Base-by-base conservation (phyloP, 441 rosid genomes). In the Adansonia madagascariensis region DNA sequence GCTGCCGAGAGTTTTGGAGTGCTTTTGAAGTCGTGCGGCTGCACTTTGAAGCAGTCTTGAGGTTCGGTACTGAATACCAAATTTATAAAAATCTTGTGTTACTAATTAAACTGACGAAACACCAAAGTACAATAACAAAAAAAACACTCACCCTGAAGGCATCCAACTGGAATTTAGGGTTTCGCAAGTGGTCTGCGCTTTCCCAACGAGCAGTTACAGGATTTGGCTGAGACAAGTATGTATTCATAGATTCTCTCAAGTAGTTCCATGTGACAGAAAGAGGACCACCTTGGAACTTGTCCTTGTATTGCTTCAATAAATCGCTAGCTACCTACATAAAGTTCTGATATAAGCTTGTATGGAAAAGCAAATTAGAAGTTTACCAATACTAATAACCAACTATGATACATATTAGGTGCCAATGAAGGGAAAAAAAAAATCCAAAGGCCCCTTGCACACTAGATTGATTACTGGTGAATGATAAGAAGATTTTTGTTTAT, bases 191-290 rank as follows among this genome's bases (percentile, higher is more conserved):
- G 49, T 92, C 98, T 82, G 83, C 87, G 24, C 98, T 87, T 89
- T 92, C 98, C 99, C 98, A 92, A 41, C 99, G 89, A 8, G 91
- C 91, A 68, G 97, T 86, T 60, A 96, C 97, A 0, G 99, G 99
- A 81, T 96, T 96, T 27, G 98, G 97, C 84, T 92, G 98, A 70
- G 98, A 88, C 47, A 96, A 84, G 56, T 96, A 96, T 2, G 91
- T 14, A 75, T 85, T 91, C 99, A 94, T 96, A 59, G 99, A 96
- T 78, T 96, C 99, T 81, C 90, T 86, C 84, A 96, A 82, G 85
- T 96, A 96, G 79, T 89, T 96, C 98, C 99, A 96, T 8, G 98
- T 96, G 57, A 92, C 98, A 46, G 96, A 74, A 80, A 96, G 82
- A 10, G 96, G 86, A 80, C 99, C 98, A 18, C 99, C 99, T 85